These are phyloP conservation scores for Colletotrichum australisinense DNA, from an alignment of 2,329 filamentous ascomycete species.

Conservation along the genomic window DNA sequence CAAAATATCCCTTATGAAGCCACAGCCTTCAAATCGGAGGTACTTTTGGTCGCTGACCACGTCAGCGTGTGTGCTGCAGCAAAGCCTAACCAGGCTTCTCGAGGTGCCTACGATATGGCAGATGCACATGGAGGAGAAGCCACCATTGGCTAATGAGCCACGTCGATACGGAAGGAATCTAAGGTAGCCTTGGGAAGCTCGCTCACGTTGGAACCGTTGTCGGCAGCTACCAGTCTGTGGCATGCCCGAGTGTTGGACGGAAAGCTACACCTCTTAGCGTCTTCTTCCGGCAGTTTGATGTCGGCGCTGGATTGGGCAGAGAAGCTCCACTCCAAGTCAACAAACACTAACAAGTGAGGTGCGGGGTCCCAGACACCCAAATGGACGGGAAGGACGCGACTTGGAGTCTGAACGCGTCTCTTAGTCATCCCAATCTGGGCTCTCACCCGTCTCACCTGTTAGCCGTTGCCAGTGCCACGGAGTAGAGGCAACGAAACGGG, in stretches of 20 bases:
- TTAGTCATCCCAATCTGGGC: slow-evolving; percentile 3
- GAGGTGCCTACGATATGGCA: not conserved
- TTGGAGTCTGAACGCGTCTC: slow-evolving; percentile 12
- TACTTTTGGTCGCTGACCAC: not conserved
- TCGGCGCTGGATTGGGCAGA: slow-evolving; percentile 18
- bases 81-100: not conserved
- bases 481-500: slow-evolving; percentile 5
- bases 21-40: not conserved
- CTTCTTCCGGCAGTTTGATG: not conserved
- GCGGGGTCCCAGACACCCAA: slow-evolving; percentile 22
- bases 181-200: too few relatives aligned
- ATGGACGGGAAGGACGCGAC: slow-evolving; percentile 25
- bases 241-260: not conserved
- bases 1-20: not conserved
- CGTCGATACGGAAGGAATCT: not conserved
- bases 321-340: slow-evolving; percentile 31
- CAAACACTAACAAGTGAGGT: slow-evolving; percentile 10
- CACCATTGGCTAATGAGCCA: not conserved
- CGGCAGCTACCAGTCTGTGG: not conserved
- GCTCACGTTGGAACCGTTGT: not conserved
- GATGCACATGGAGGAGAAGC: not conserved
- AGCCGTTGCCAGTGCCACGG: slow-evolving; percentile 1
- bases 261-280: not conserved
- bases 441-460: too few relatives aligned
- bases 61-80: not conserved